Percentiles rank a stretch among this genome's conserved stretches.
These are phyloP conservation scores for Clavariopsis aquatica DNA, from an alignment of 495 filamentous ascomycete genomes.

Conservation along the genomic window DNA sequence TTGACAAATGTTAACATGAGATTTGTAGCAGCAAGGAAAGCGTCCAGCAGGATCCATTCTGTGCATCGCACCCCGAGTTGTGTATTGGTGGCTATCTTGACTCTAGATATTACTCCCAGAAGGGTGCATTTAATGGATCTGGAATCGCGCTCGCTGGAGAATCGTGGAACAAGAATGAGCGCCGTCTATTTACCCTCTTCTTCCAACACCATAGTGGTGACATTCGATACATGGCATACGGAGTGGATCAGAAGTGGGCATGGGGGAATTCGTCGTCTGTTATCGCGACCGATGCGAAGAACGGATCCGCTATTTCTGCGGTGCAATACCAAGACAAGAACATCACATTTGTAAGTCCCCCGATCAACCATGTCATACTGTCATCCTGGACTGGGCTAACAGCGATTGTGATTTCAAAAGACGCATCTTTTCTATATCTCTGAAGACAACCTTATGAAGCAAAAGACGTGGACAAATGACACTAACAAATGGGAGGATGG, in stretches of 20 bases:
- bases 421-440: constrained; percentile 46
- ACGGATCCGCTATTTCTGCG: constrained; percentile 43
- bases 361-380: too few species aligned
- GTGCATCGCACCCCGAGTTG: constrained; percentile 25
- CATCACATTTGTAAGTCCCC: constrained; percentile 27
- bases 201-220: constrained; percentile 45
- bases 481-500: constrained; percentile 45
- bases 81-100: constrained; percentile 32
- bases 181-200: constrained; percentile 44
- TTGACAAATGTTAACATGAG: background rate
- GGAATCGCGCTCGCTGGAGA: constrained; percentile 46
- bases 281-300: constrained; percentile 45
- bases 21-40: background rate
- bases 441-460: constrained; percentile 37
- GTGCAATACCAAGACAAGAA: constrained; percentile 41
- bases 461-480: constrained; percentile 40
- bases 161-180: constrained; percentile 37
- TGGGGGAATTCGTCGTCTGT: constrained; percentile 40
- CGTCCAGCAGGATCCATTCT: constrained; percentile 13
- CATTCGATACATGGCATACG: constrained; percentile 41
- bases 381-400: too few species aligned
- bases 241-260: constrained; percentile 35
- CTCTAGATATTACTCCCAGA: constrained; percentile 33
- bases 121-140: constrained; percentile 46
- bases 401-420: background rate